phyloP scores from a whole-genome alignment of 2,329 filamentous ascomycete species.

The Fonsecaea erecta region DNA sequence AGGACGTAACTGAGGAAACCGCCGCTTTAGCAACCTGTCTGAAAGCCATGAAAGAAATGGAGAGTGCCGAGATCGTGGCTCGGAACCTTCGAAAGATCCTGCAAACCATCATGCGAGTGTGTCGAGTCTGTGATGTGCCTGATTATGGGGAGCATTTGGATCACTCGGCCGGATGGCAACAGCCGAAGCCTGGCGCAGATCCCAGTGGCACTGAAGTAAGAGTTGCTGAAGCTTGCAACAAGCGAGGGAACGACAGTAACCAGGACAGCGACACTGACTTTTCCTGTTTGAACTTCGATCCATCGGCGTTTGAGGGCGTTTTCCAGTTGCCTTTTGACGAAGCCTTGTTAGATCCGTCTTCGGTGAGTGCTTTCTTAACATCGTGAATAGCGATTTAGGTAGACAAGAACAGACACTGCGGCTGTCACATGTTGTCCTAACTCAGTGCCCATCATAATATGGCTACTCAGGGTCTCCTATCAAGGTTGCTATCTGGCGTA shows the following conservation, averaged over 20 bases:
- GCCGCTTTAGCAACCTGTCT: constrained; percentile 18
- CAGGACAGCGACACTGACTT: background rate
- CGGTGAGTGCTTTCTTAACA: background rate
- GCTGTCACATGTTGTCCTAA: background rate
- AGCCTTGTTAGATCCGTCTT: background rate
- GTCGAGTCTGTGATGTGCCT: background rate
- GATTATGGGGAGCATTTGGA: background rate
- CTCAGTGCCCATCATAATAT: background rate
- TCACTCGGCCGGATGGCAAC: background rate
- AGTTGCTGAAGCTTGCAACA: background rate
- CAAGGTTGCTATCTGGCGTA: background rate
- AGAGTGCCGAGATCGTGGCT: constrained; percentile 20
- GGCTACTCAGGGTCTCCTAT: background rate
- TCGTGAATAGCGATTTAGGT: background rate
- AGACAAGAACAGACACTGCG: background rate
- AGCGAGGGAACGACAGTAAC: background rate
- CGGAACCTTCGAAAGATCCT: constrained; percentile 21
- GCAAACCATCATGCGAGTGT: constrained; percentile 25
- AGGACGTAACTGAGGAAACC: constrained; percentile 8
- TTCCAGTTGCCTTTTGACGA: background rate
- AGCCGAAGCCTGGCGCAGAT: background rate
- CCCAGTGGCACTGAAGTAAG: background rate
- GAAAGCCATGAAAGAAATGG: constrained; percentile 21
- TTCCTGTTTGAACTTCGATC: background rate
- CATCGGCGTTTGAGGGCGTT: background rate